Conservation (phyloP, 108 stramenopile genomes). For the Parietichytrium sp. region DNA sequence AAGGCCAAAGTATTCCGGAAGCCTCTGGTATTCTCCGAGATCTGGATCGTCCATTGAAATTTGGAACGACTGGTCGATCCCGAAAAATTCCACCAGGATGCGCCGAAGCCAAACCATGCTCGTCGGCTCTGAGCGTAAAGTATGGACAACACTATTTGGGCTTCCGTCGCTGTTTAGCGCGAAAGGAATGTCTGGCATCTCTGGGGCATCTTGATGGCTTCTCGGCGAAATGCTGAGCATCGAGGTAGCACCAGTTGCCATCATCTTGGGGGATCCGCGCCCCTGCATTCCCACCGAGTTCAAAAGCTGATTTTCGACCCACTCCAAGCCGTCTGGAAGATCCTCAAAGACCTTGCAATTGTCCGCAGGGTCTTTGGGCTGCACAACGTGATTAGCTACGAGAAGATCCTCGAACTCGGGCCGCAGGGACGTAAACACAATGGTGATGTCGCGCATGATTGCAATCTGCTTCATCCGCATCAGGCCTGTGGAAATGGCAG, state of each 20-base stretch:
- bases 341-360: neutral
- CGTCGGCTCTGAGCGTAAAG: neutral
- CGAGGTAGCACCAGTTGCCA: too few species aligned
- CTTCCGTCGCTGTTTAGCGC: neutral
- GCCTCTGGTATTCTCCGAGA: conserved; percentile 7
- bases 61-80: neutral
- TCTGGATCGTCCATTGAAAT: neutral
- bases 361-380: neutral
- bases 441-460: neutral
- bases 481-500: conserved; percentile 22
- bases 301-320: conserved; percentile 18
- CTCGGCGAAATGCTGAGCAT: neutral
- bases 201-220: neutral
- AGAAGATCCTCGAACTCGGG: conserved; percentile 20
- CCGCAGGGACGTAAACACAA: conserved; percentile 25
- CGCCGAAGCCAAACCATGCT: conserved; percentile 16
- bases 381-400: neutral
- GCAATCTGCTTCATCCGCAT: conserved; percentile 34
- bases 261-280: too few species aligned
- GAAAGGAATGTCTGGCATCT: conserved; percentile 10
- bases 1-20: conserved; percentile 25
- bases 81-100: conserved; percentile 30
- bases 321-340: neutral
- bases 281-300: too few species aligned
- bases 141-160: neutral